These are phyloP conservation scores for Teratosphaeria gauchensis DNA, from an alignment of 2,329 filamentous ascomycete genomes.

Conservation along the genomic window DNA sequence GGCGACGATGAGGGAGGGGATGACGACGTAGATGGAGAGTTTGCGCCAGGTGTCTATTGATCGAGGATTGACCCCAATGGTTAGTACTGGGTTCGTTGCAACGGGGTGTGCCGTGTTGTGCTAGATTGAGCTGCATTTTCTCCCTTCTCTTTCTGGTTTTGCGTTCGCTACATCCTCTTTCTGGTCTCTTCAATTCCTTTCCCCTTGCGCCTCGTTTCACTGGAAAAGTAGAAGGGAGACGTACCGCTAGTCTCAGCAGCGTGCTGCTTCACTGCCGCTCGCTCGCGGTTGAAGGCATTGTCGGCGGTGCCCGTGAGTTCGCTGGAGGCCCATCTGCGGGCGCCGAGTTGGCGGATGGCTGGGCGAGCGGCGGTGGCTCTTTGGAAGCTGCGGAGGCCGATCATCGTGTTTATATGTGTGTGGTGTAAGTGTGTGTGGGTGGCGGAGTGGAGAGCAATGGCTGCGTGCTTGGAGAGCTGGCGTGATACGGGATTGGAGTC, in stretches of 20 bases:
- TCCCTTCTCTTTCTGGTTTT: too few relatives aligned
- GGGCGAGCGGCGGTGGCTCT: constrained; percentile 13
- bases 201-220: too few relatives aligned
- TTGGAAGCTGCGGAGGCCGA: constrained; percentile 18
- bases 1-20: constrained; percentile 63
- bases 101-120: too few relatives aligned
- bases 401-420: constrained; percentile 11
- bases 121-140: too few relatives aligned
- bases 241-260: constrained; percentile 73
- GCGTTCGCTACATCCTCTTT: too few relatives aligned
- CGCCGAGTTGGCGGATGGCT: constrained; percentile 18
- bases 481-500: background rate
- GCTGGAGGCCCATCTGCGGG: constrained; percentile 1
- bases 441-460: constrained; percentile 3
- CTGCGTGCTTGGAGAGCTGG: background rate
- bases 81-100: too few relatives aligned
- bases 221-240: too few relatives aligned
- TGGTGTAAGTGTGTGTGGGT: constrained; percentile 2
- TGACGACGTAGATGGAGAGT: constrained; percentile 76
- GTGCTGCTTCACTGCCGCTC: constrained; percentile 82
- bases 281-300: constrained; percentile 90
- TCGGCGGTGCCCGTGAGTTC: constrained; percentile 53
- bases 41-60: constrained; percentile 80
- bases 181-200: too few relatives aligned
- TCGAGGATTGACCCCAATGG: too few relatives aligned